A percentile compares a stretch with the other conserved stretches of the same genome.
phyloP scores from a whole-genome alignment of 169 alveolate species.

The Plasmodium billcollinsi region DNA sequence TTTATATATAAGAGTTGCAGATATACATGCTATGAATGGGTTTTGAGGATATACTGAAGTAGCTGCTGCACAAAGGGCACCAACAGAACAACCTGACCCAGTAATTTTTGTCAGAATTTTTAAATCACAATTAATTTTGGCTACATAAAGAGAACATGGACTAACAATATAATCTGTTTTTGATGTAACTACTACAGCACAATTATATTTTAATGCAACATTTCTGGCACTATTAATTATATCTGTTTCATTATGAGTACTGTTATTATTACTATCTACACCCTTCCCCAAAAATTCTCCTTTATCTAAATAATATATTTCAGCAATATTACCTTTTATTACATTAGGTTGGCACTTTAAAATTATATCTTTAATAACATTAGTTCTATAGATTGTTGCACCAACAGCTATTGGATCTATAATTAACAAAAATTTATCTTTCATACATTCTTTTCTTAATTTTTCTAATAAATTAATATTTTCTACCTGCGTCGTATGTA shows the following conservation, averaged over 20 bases:
- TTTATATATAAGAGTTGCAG: conserved; percentile 52
- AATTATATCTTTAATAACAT: conserved; percentile 41
- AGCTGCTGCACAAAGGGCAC: conserved; percentile 77
- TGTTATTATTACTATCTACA: conserved; percentile 49
- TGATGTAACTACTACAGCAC: conserved; percentile 63
- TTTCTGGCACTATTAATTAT: conserved; percentile 69
- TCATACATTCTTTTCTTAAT: conserved; percentile 35
- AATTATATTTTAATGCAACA: conserved; percentile 65
- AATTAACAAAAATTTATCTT: conserved; percentile 37
- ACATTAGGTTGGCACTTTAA: conserved; percentile 60
- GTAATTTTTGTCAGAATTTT: conserved; percentile 62
- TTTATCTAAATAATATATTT: conserved; percentile 61
- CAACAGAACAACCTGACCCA: conserved; percentile 75
- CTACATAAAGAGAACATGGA: conserved; percentile 28
- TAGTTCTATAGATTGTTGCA: conserved; percentile 58
- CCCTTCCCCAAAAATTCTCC: conserved; percentile 62
- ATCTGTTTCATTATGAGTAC: conserved; percentile 6
- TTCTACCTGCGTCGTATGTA: conserved; percentile 57
- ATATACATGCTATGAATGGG: conserved; percentile 46
- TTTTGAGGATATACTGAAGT: conserved; percentile 36
- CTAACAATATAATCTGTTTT: conserved; percentile 56
- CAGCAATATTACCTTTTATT: conserved; percentile 73
- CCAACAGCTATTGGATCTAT: conserved; percentile 76
- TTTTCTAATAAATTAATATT: conserved; percentile 43
- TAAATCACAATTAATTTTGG: conserved; percentile 60